phyloP scores from a whole-genome alignment of 495 filamentous ascomycete genomes.

The Haplographium delicatum region DNA sequence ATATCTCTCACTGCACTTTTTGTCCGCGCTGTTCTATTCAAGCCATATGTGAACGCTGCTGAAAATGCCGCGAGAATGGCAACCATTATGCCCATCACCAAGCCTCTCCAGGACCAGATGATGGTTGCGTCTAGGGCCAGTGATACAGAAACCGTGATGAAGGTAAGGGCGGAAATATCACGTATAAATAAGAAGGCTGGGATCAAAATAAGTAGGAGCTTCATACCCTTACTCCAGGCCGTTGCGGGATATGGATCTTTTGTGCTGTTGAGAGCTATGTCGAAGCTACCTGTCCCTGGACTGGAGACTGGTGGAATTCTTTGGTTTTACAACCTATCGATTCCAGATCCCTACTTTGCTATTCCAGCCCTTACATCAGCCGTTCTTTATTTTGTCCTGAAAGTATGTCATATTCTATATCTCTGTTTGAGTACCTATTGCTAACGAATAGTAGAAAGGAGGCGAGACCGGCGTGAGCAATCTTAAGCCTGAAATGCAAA shows the following conservation, averaged over 20 bases:
- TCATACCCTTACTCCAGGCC: constrained; percentile 58
- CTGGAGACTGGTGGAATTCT: constrained; percentile 59
- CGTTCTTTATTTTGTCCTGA: constrained; percentile 47
- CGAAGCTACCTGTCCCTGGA: constrained; percentile 70
- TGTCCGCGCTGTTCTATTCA: constrained; percentile 61
- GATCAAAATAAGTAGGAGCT: constrained; percentile 44
- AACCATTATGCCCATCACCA: constrained; percentile 40
- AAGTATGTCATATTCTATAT: constrained; percentile 40
- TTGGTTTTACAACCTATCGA: constrained; percentile 79
- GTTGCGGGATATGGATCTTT: constrained; percentile 77
- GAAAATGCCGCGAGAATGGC: constrained; percentile 52
- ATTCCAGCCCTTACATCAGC: constrained; percentile 55
- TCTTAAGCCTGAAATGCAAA: constrained; percentile 37
- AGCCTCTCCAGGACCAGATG: constrained; percentile 47
- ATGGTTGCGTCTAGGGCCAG: constrained; percentile 27
- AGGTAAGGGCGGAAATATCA: constrained; percentile 39
- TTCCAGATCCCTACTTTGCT: constrained; percentile 68
- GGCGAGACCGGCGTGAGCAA: constrained; percentile 32
- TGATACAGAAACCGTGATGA: constrained; percentile 40
- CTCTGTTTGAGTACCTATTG: background rate
- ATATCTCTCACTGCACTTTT: constrained; percentile 58
- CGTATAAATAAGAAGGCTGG: constrained; percentile 46
- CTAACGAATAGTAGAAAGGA: constrained; percentile 38
- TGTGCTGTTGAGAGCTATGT: constrained; percentile 69
- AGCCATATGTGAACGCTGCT: constrained; percentile 52